phyloP scores from a whole-genome alignment of 768 basidiomycete genomes.

The Xerocomellus intermedius region DNA sequence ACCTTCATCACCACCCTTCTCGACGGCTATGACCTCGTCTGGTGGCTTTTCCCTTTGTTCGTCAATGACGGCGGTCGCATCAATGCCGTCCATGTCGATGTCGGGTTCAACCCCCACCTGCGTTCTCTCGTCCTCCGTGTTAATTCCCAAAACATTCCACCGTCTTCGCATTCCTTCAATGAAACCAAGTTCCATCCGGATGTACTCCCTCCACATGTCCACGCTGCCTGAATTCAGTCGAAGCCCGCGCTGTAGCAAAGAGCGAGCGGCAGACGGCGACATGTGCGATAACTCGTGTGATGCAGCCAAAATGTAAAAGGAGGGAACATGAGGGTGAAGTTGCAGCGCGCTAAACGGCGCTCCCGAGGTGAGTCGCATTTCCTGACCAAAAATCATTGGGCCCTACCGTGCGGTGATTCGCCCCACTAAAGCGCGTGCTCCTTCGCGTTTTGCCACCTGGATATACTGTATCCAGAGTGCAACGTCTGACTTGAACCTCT shows the following conservation, averaged over 20 bases:
- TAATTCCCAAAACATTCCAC: constrained; percentile 78
- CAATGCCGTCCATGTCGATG: constrained; percentile 19
- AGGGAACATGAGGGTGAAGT: constrained; percentile 75
- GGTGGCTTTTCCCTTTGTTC: constrained; percentile 24
- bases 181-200: constrained; percentile 87
- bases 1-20: constrained; percentile 44
- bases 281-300: constrained; percentile 74
- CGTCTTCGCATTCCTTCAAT: constrained; percentile 75
- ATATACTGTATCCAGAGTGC: constrained; percentile 89
- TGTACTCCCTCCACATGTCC: constrained; percentile 87
- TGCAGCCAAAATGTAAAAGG: constrained; percentile 82
- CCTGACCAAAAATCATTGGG: background rate
- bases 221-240: constrained; percentile 70
- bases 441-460: constrained; percentile 76
- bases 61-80: constrained; percentile 17
- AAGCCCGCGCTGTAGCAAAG: constrained; percentile 81
- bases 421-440: constrained; percentile 75
- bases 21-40: constrained; percentile 30
- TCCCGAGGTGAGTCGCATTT: constrained; percentile 4
- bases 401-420: constrained; percentile 77
- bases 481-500: constrained; percentile 85
- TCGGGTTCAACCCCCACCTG: constrained; percentile 20
- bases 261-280: constrained; percentile 77
- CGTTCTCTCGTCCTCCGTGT: constrained; percentile 12
- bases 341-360: constrained; percentile 67